Conservation (phyloP, 202 grass and related monocot genomes). For the Zoysia matrella region DNA sequence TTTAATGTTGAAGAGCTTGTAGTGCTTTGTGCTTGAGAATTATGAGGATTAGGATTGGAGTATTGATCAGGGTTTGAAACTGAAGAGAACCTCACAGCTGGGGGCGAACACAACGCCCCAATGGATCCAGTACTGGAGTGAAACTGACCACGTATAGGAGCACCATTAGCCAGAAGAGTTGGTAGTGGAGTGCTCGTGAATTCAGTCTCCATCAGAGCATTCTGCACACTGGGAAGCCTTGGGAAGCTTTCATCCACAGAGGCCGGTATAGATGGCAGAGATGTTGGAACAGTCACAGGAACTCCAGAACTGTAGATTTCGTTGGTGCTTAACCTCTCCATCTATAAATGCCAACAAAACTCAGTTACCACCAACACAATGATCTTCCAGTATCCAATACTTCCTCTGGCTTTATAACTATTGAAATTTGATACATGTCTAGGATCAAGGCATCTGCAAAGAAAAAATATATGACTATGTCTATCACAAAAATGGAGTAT, state of each 20-base stretch:
- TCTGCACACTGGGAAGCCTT: slow-evolving; percentile 47
- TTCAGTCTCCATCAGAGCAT: slow-evolving; percentile 50
- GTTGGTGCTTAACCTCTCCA: slow-evolving; percentile 56
- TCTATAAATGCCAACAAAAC: slow-evolving; percentile 24
- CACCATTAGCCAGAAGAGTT: slow-evolving; percentile 43
- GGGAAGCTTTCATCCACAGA: slow-evolving; percentile 56
- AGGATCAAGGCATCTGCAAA: slow-evolving; percentile 35
- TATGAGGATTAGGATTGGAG: slow-evolving; percentile 29
- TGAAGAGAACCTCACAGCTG: slow-evolving; percentile 49
- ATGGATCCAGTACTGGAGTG: slow-evolving; percentile 53
- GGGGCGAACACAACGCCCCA: slow-evolving; percentile 54
- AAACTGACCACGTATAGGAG: slow-evolving; percentile 47
- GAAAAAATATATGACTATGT: background rate
- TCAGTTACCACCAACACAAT: slow-evolving; percentile 2
- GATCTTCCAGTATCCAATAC: slow-evolving; percentile 6
- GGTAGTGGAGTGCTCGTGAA: slow-evolving; percentile 44
- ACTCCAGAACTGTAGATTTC: slow-evolving; percentile 46
- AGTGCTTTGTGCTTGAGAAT: slow-evolving; percentile 41
- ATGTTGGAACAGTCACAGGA: slow-evolving; percentile 57
- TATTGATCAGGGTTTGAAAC: slow-evolving; percentile 48
- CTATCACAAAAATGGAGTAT: background rate
- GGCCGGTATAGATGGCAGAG: slow-evolving; percentile 48
- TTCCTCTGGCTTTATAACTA: background rate
- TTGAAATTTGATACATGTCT: slow-evolving; percentile 14
- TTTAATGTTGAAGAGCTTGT: slow-evolving; percentile 31